Conservation (phyloP, 139 green algal genomes). For the Gonium pectorale region DNA sequence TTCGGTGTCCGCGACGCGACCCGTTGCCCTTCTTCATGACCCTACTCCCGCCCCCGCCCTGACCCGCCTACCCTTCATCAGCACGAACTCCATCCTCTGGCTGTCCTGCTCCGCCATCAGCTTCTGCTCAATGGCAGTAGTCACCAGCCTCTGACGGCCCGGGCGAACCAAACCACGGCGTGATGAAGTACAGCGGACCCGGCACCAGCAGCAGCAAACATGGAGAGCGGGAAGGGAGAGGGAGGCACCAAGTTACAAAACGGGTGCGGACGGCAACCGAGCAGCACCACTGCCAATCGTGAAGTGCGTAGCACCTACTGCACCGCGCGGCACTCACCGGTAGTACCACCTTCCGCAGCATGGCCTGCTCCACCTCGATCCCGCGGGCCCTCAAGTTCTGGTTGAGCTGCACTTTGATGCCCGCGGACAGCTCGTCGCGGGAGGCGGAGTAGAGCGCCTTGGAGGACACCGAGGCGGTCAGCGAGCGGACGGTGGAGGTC, state of each 20-base stretch:
- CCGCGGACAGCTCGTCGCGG: not conserved
- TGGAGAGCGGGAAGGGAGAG: too few species aligned
- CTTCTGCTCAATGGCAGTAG: constrained; percentile 42
- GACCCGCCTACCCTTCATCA: constrained; percentile 27
- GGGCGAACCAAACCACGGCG: not conserved
- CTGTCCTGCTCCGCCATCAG: constrained; percentile 47
- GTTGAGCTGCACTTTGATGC: not conserved
- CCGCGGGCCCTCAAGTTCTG: not conserved
- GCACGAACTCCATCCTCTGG: constrained; percentile 52
- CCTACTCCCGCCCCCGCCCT: too few species aligned
- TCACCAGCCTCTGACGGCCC: constrained; percentile 9
- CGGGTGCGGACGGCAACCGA: too few species aligned
- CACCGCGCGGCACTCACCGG: not conserved
- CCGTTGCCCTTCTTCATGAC: too few species aligned
- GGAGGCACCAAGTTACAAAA: too few species aligned
- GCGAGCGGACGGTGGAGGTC: not conserved
- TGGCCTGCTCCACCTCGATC: not conserved
- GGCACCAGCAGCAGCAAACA: too few species aligned
- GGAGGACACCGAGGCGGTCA: not conserved
- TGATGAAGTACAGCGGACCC: too few species aligned
- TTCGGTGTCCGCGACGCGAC: too few species aligned
- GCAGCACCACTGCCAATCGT: too few species aligned
- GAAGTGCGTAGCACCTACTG: too few species aligned
- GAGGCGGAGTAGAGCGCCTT: not conserved
- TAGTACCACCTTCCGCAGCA: not conserved